Base-by-base conservation (phyloP, 2,329 filamentous ascomycete species). In the Colletotrichum lentis region DNA sequence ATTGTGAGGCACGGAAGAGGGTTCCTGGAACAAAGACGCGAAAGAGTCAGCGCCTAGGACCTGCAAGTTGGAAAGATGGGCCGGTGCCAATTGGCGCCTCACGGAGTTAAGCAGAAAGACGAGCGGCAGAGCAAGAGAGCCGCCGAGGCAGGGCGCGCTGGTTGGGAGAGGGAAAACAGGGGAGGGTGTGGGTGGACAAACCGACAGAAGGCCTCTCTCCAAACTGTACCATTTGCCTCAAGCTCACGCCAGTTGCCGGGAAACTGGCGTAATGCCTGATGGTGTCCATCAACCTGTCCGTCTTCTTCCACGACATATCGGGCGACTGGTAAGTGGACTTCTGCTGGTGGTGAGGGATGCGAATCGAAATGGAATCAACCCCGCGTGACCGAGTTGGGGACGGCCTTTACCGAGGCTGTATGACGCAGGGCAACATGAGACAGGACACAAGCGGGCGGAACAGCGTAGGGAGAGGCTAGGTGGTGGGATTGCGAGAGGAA, bases 151-250 rank as follows among this genome's bases (percentile, higher is more conserved):
- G 68, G 60, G 69, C 56, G 44, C 35, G 43, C 47, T 54, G 50
- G 55, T 68, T 60, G 64, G 60, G 59, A 60, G 70, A 58, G 24
- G 56, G 62, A 41, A 58, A 50, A 10, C 66, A 60, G 22, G 55
- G 14, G 31, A 35, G 31, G 31, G 31, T 35, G 31, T 54, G 63
- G 39, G 35, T n/a, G 50, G 65, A 79, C 86, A 76, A 84, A 96
- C 93, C 93, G 74, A 90, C 92, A 18, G 94, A 97, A 61, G 95
- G 94, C 79, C 90, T 92, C 83, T 97, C 94, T 77, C 95, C 95
- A 80, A 98, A 98, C 80, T 98, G 95, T 67, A 98, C 95, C 96
- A 99, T 99, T 86, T 99, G 96, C 79, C 96, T 89, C 80, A 99
- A 86, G 78, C 94, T 97, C 75, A 96, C 92, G 76, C 96, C 96